Evolutionary conservation across 805 yeast genomes (phyloP).

Genomic region (Saccharomyces mikatae): DNA sequence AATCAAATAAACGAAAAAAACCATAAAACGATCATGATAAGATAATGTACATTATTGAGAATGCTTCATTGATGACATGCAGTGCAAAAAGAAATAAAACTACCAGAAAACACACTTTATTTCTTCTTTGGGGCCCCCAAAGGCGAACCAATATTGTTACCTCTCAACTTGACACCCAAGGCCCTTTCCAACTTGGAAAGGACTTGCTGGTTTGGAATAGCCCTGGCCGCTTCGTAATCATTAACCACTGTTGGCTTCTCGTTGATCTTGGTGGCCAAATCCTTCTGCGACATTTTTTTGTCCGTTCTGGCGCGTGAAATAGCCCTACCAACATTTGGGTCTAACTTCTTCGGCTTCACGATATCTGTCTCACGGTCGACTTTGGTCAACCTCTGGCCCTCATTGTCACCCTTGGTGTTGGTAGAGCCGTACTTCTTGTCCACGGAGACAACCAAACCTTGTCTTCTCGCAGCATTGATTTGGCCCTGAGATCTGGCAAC

Average conservation of each 20-base stretch:
- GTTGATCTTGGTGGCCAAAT: constrained; percentile 87
- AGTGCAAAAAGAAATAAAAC: not conserved
- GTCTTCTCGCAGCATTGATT: constrained; percentile 89
- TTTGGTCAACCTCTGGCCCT: constrained; percentile 91
- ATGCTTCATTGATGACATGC: not conserved
- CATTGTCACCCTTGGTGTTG: constrained; percentile 61
- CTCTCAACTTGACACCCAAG: constrained; percentile 89
- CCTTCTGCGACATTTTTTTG: constrained; percentile 87
- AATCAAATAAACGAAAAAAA: not conserved
- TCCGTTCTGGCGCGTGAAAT: constrained; percentile 81
- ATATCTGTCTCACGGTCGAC: constrained; percentile 91
- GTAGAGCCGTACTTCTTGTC: constrained; percentile 83
- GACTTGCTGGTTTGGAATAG: constrained; percentile 91
- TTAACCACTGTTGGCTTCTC: constrained; percentile 93
- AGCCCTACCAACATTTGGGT: constrained; percentile 76
- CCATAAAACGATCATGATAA: not conserved
- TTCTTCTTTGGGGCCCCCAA: constrained; percentile 43
- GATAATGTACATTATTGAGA: not conserved
- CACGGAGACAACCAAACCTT: constrained; percentile 79
- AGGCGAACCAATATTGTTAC: constrained; percentile 91
- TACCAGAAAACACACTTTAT: constrained; percentile 6
- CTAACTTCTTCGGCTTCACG: constrained; percentile 85
- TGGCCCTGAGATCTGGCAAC: constrained; percentile 75
- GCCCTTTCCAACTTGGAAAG: constrained; percentile 89
- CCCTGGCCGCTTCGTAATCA: constrained; percentile 96